A percentile compares a stretch with the other conserved stretches of the same genome.
Evolutionary conservation across 192 early-diverging fungal genomes (phyloP).

Genomic region (Paraglomus brasilianum): DNA sequence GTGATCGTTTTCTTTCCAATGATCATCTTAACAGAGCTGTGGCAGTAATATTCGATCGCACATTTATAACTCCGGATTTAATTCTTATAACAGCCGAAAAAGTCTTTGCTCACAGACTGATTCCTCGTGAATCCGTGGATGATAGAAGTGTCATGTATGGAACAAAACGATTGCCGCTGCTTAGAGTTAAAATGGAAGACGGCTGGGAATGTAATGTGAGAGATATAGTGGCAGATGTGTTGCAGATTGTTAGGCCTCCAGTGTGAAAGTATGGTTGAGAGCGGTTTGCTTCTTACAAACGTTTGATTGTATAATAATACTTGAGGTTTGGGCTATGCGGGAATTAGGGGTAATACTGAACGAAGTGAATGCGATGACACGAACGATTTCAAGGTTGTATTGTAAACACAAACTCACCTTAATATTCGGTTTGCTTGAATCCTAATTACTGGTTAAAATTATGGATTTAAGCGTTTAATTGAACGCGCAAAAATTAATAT

Average conservation of each 20-base stretch:
- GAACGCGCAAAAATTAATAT: too few species aligned
- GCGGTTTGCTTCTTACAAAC: too few species aligned
- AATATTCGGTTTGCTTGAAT: too few species aligned
- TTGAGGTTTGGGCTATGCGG: too few species aligned
- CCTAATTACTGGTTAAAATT: too few species aligned
- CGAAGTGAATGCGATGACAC: too few species aligned
- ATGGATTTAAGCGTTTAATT: too few species aligned
- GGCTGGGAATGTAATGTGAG: background rate
- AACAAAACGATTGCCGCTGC: background rate
- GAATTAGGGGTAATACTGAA: too few species aligned
- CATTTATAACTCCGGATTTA: constrained; percentile 55
- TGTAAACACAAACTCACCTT: too few species aligned
- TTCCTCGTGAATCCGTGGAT: constrained; percentile 21
- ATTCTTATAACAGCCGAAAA: constrained; percentile 56
- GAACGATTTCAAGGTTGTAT: too few species aligned
- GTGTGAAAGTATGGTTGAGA: background rate
- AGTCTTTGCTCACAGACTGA: constrained; percentile 54
- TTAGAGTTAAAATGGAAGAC: background rate
- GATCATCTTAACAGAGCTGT: constrained; percentile 35
- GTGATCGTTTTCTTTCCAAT: background rate
- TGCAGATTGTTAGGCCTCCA: constrained; percentile 23
- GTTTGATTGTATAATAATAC: too few species aligned
- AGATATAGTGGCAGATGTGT: constrained; percentile 27
- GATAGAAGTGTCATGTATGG: constrained; percentile 30
- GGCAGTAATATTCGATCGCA: constrained; percentile 50